A percentile compares a stretch with the other conserved stretches of the same genome.
Conservation (phyloP, 192 early-diverging fungal genomes). For the Coemansia sp. region DNA sequence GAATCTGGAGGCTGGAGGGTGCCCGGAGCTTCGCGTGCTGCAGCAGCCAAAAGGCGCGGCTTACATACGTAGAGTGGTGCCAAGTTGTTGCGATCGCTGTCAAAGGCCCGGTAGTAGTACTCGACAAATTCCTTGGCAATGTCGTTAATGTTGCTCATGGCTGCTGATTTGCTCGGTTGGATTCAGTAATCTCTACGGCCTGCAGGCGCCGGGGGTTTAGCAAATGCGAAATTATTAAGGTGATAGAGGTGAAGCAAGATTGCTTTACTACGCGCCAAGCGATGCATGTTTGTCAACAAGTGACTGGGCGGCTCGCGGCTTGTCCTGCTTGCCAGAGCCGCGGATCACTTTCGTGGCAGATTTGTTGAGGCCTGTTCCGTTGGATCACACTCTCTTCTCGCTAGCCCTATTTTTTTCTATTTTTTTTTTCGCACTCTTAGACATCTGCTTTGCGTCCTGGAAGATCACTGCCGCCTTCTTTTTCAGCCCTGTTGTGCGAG, state of each 20-base stretch:
- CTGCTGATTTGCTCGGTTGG: background rate
- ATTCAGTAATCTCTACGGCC: background rate
- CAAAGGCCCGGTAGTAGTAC: slow-evolving; percentile 91
- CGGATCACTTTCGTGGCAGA: background rate
- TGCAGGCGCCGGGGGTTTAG: background rate
- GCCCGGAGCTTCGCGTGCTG: background rate
- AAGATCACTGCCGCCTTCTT: background rate
- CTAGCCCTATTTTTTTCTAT: background rate
- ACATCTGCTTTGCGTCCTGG: background rate
- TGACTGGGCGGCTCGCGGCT: slow-evolving; percentile 6
- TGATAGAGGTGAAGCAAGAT: background rate
- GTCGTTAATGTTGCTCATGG: slow-evolving; percentile 22
- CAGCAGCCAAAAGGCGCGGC: background rate
- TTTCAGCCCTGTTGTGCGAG: background rate
- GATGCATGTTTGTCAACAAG: no score
- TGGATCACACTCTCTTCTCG: no score
- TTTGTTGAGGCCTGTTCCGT: no score
- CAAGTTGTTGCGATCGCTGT: slow-evolving; percentile 66
- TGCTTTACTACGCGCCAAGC: no score
- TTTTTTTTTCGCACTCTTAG: background rate
- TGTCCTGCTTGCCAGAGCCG: background rate
- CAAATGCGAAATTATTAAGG: background rate
- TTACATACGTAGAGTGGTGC: slow-evolving; percentile 79
- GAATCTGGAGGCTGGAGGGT: no score
- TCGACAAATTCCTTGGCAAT: slow-evolving; percentile 77